phyloP scores from a whole-genome alignment of 2,329 filamentous ascomycete genomes.

The Fusarium praegraminearum region DNA sequence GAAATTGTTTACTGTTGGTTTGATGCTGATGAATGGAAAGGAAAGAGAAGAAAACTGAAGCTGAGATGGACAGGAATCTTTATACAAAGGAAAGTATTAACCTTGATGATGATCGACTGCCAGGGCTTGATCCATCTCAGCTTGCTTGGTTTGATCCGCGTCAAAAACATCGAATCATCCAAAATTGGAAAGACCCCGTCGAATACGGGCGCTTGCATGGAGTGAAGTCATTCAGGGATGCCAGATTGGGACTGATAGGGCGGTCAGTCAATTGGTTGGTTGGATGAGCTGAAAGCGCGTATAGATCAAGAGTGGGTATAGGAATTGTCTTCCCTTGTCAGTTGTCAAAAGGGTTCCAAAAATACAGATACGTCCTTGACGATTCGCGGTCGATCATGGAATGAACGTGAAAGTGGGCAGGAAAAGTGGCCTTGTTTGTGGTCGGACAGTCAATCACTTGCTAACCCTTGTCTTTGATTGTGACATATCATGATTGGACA shows the following conservation, averaged over 20 bases:
- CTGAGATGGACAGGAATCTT: conserved; percentile 22
- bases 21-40: background rate
- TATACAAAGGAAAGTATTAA: conserved; percentile 7
- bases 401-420: conserved; percentile 7
- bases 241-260: conserved; percentile 21
- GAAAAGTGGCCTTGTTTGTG: conserved; percentile 9
- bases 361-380: conserved; percentile 24
- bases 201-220: conserved; percentile 37
- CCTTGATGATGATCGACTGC: background rate
- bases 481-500: background rate
- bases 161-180: conserved; percentile 12
- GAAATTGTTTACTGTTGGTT: conserved; percentile 13
- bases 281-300: conserved; percentile 29
- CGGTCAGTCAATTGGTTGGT: conserved; percentile 27
- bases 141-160: conserved; percentile 3
- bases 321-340: background rate
- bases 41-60: background rate
- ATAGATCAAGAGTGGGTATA: conserved; percentile 7
- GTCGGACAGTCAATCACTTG: background rate
- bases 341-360: conserved; percentile 14
- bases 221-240: conserved; percentile 27
- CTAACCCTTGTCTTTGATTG: background rate
- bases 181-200: conserved; percentile 15
- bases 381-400: conserved; percentile 26
- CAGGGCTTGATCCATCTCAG: background rate